Base-by-base conservation (phyloP, 1,284 basidiomycete species). In the Tilletiopsis washingtonensis region DNA sequence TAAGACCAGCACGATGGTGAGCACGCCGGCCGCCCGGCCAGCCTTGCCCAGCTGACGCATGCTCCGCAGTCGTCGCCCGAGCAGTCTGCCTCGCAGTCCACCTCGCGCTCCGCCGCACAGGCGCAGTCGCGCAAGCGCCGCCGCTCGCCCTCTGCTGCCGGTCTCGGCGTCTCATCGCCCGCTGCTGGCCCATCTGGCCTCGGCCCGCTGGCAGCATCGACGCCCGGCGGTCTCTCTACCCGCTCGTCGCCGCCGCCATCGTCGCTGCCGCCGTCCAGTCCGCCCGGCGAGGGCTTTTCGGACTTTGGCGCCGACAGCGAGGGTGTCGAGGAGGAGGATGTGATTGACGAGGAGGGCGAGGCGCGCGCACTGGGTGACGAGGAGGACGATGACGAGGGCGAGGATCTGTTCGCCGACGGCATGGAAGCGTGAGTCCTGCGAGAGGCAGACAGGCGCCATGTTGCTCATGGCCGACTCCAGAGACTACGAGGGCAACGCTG, bases 351-450 rank as follows among this genome's bases (percentile, higher is more conserved):
- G 21, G 67, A 69, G 39, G 52, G 49, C 12, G 61, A 68, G 23
- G 66, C 66, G 3, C 46, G 57, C 2, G 54, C 55, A 23, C 50
- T 70, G 11, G 70, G 67, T 24, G 76, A 81, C n/a, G 81, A 61
- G 14, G 88, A 84, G 6, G 82, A 82, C 34, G 85, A 85, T 5
- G 88, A 82, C 19, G 88, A 91, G 21, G 90, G 88, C 29, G 91
- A 94, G 74, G 91, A 98, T 76, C 81, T 98, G 23, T 97, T 93
- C 75, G 88, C 81, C 40, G 84, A 93, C 14, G 80, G 79, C 37
- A 75, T 81, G 68, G 76, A 88, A 58, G 83, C 82, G 88, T 91
- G 65, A 69, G 84, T 79, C 34, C 71, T 25, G 17, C 12, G 9
- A 34, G 29, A 9, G n/a, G 29, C 29, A 34, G 48, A 25, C 36